Conservation (phyloP, 2,329 filamentous ascomycete genomes). For the Aureobasidium sp. region DNA sequence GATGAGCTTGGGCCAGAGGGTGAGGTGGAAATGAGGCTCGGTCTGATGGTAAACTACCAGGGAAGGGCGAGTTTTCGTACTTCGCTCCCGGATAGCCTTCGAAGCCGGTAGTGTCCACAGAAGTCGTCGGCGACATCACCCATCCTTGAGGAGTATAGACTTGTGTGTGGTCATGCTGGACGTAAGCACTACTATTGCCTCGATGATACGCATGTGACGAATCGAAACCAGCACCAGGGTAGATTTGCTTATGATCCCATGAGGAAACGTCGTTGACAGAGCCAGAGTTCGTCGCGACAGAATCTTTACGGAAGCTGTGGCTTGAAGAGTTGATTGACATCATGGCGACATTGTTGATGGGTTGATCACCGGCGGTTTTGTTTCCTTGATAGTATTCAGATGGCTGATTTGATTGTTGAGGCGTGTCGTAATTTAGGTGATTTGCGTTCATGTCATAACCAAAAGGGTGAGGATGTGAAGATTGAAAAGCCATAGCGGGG, state of each 20-base stretch:
- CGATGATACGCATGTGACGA: constrained; percentile 7
- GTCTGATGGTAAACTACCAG: constrained; percentile 32
- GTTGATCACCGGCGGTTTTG: not conserved
- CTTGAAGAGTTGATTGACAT: constrained; percentile 19
- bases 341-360: constrained; percentile 20
- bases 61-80: constrained; percentile 38
- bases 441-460: constrained; percentile 4
- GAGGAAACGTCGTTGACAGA: constrained; percentile 21
- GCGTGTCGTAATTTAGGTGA: not conserved
- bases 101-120: constrained; percentile 66
- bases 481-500: constrained; percentile 4
- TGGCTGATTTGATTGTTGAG: not conserved
- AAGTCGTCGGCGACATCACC: constrained; percentile 45
- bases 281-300: constrained; percentile 26
- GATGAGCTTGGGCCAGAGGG: constrained; percentile 41
- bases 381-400: not conserved
- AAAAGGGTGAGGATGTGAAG: constrained; percentile 1
- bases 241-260: constrained; percentile 25
- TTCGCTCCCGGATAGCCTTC: constrained; percentile 53
- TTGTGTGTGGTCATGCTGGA: constrained; percentile 4
- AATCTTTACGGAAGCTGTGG: constrained; percentile 25
- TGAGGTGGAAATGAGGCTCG: constrained; percentile 30
- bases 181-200: constrained; percentile 7
- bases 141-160: constrained; percentile 8
- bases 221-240: constrained; percentile 17